Conservation (phyloP, 208 protist species). For the Histomonas meleagridis region DNA sequence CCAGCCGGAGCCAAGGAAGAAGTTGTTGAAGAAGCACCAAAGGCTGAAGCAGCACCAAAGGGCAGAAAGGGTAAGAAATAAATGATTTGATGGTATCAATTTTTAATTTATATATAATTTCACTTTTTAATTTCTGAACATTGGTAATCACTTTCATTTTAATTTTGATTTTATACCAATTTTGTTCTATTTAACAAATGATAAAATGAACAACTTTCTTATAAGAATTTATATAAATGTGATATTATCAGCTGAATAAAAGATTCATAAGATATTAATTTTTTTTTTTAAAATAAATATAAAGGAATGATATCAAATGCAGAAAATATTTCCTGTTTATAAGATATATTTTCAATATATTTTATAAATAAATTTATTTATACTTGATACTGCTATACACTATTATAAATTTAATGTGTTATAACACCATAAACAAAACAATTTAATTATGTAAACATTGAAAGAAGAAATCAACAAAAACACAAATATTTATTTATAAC, state of each 20-base stretch:
- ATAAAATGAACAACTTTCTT: too few relatives aligned
- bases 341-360: not conserved
- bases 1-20: not conserved
- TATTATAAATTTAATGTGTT: not conserved
- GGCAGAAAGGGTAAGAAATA: too few relatives aligned
- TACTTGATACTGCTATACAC: not conserved
- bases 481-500: not conserved
- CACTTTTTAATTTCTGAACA: too few relatives aligned
- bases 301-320: not conserved
- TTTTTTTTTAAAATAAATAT: not conserved
- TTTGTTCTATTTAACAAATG: too few relatives aligned
- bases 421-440: not conserved
- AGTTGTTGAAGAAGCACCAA: not conserved
- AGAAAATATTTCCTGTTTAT: not conserved
- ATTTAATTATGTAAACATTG: not conserved
- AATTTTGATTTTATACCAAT: too few relatives aligned
- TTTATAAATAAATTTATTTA: not conserved
- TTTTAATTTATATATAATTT: too few relatives aligned
- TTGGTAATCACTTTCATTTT: too few relatives aligned
- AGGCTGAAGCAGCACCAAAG: too few relatives aligned
- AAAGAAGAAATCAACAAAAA: not conserved
- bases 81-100: too few relatives aligned
- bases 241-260: not conserved
- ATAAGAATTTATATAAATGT: not conserved
- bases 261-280: not conserved